These are phyloP conservation scores for Botrytis sinoallii DNA, from an alignment of 2,329 filamentous ascomycete species.

Conservation along the genomic window DNA sequence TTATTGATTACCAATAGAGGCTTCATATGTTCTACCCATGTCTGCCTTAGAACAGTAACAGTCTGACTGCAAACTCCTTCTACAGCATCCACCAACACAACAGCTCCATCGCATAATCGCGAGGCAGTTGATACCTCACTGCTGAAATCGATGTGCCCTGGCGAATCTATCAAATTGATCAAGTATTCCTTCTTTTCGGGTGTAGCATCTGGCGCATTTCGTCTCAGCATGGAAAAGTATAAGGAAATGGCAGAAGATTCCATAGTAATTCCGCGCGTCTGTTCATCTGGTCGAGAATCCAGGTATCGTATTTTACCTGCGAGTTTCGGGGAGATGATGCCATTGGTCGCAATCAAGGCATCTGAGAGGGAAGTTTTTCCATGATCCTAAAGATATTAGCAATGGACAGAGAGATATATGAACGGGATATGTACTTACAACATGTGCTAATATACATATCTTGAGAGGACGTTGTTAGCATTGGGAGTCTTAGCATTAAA, in stretches of 20 bases:
- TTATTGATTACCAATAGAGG: conserved; percentile 97
- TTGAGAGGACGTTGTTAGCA: conserved; percentile 40
- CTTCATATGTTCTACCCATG: conserved; percentile 94
- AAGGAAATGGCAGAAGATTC: conserved; percentile 97
- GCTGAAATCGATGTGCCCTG: conserved; percentile 97
- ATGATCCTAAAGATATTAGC: conserved; percentile 64
- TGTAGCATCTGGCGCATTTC: conserved; percentile 62
- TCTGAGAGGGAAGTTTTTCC: conserved; percentile 97
- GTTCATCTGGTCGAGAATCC: conserved; percentile 93
- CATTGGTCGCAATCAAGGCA: conserved; percentile 94
- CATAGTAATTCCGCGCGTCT: conserved; percentile 98
- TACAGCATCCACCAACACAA: conserved; percentile 92
- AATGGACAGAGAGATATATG: not conserved
- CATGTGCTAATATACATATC: conserved; percentile 95
- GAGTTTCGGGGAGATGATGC: conserved; percentile 96
- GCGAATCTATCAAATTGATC: conserved; percentile 96
- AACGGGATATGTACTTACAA: conserved; percentile 51
- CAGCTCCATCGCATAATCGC: conserved; percentile 86
- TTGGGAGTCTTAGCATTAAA: conserved; percentile 11
- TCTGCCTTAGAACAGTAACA: conserved; percentile 90
- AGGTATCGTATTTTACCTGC: conserved; percentile 98
- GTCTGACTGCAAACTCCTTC: conserved; percentile 99
- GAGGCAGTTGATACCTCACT: conserved; percentile 97
- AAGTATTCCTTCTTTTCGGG: conserved; percentile 84
- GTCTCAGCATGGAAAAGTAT: conserved; percentile 87